Percentiles rank a stretch among this genome's conserved stretches.
Evolutionary conservation across 202 grass and related monocot genomes (phyloP).

Genomic region (Dendrocalamus latiflorus): DNA sequence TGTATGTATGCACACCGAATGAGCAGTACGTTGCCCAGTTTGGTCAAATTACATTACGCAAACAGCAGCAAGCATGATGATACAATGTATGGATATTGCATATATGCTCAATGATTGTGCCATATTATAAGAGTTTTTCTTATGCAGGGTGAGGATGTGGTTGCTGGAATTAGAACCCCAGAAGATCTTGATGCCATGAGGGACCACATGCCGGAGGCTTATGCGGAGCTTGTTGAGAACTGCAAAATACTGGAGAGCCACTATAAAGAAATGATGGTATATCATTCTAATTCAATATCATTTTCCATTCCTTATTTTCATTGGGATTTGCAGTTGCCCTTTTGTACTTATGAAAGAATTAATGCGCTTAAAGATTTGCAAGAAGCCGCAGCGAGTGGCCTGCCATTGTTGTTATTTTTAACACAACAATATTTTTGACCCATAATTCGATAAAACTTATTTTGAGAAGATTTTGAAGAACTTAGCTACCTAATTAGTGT

Average conservation of each 20-base stretch:
- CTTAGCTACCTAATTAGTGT: neutral
- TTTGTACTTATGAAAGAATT: neutral
- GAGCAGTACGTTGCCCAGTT: neutral
- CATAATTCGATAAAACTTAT: neutral
- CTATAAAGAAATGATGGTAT: slow-evolving; percentile 99
- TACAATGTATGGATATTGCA: neutral
- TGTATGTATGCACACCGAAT: neutral
- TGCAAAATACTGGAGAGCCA: slow-evolving; percentile 88
- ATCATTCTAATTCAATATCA: neutral
- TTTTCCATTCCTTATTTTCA: neutral
- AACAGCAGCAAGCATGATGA: neutral
- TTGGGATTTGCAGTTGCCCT: neutral
- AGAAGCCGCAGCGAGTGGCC: neutral
- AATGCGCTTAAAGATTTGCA: neutral
- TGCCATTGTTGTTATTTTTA: neutral
- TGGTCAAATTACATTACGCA: neutral
- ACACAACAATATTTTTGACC: neutral
- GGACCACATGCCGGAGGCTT: slow-evolving; percentile 61
- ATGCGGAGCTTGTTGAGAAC: slow-evolving; percentile 80
- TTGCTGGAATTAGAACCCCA: slow-evolving; percentile 80
- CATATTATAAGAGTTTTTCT: neutral
- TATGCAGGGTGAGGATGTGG: slow-evolving; percentile 26
- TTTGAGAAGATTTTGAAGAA: neutral
- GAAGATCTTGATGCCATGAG: slow-evolving; percentile 78
- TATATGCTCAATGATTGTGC: neutral